These are phyloP conservation scores for Hsuehochloa calcarea DNA, from an alignment of 176 grass and related monocot genomes.

Conservation along the genomic window DNA sequence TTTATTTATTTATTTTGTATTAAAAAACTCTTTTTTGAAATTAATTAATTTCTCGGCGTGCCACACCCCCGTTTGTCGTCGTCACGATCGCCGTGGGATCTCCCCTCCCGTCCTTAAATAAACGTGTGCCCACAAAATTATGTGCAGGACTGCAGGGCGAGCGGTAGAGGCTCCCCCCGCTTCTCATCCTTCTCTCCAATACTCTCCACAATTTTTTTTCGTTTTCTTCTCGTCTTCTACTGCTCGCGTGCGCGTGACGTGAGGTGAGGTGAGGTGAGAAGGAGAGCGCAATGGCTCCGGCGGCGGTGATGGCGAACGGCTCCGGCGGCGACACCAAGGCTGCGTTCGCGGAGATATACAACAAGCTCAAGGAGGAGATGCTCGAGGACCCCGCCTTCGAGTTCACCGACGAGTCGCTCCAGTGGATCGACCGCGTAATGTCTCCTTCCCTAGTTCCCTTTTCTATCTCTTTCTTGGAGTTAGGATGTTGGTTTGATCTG, in stretches of 20 bases:
- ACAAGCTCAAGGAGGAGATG: constrained; percentile 72
- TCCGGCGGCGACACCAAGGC: constrained; percentile 44
- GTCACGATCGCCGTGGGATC: background rate
- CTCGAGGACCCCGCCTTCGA: constrained; percentile 90
- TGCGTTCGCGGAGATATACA: constrained; percentile 66
- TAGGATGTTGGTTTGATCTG: constrained; percentile 12
- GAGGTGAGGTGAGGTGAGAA: background rate
- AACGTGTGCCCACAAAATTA: constrained; percentile 13
- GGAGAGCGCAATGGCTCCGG: constrained; percentile 20
- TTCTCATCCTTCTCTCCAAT: background rate
- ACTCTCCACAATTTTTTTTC: constrained; percentile 1
- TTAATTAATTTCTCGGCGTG: background rate
- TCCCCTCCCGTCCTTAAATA: constrained; percentile 43
- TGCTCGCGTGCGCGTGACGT: background rate
- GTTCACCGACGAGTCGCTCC: constrained; percentile 88
- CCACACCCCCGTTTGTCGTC: background rate
- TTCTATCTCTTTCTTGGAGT: background rate
- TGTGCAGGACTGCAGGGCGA: background rate
- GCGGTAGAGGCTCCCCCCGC: constrained; percentile 12
- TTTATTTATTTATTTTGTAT: background rate
- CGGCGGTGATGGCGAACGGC: constrained; percentile 40
- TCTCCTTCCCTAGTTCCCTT: background rate
- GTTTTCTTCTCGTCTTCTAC: background rate
- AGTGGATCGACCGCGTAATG: constrained; percentile 88
- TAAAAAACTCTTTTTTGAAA: background rate